Evolutionary conservation across 2,329 filamentous ascomycete species (phyloP), one percentile per base, ranked within the genome.

Genomic region (Penicillium concentricum): DNA sequence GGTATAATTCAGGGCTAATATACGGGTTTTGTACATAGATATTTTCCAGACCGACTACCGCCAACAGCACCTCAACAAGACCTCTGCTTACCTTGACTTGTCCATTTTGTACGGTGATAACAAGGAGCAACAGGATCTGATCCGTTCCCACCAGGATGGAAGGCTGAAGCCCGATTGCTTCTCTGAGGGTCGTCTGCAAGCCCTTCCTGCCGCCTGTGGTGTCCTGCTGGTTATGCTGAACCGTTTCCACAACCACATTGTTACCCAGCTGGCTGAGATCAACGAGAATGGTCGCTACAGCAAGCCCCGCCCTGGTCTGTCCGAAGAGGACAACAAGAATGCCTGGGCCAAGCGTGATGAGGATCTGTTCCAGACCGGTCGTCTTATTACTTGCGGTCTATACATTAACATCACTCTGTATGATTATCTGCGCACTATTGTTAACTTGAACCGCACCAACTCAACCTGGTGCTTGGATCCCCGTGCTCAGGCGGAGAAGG

Each of bases 381-480:
- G 89, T 8, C 78, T 92, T 34, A 81, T 92, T 44, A 91, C 87
- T 0, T 87, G 83, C 2, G 88, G 89, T 1, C 71, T 92, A 26
- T 92, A 91, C 71, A 88, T 91, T 71, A 91, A 91, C 74, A 90
- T 92, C 67, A 89, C 86, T 0, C 77, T 92, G 5, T 79, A 88
- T 41, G 90, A 93, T 69, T 93, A 94, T 64, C 85, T 94, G 45
- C 83, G 90, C 24, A 91, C 89, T 57, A 90, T 92, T 63, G 78
- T 91, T 68, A 90, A 90, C 63, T 75, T 90, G 45, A 89, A 90
- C 70, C 80, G 85, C 34, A 84, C 81, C 43, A 87, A 92, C 68
- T 89, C 87, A 2, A 88, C 87, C 4, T 95, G 90, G 90, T 91
- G 88, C 1, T 81, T 95, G 30, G 90, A 94, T 66, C 91, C 90